Evolutionary conservation across 2,329 filamentous ascomycete genomes (phyloP), one percentile per base, ranked within the genome.

Genomic region (Anthostomella pinea): DNA sequence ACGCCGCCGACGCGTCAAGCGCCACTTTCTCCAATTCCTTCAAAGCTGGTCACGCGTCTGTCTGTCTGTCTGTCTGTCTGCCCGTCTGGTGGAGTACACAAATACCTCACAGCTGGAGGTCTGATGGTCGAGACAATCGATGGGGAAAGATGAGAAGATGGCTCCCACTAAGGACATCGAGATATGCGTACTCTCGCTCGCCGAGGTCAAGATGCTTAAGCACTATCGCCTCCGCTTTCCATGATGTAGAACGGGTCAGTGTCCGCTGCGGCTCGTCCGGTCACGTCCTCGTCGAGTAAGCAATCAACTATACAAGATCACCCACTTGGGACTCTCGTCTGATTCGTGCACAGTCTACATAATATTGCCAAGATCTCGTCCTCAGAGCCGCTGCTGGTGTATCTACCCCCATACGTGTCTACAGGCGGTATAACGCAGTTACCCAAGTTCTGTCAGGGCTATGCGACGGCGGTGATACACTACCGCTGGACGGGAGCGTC

Each of bases 391-490:
- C 53, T 83, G 26, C 54, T 80, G 10, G 58, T 83, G 26, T 73
- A 80, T 53, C 58, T 83, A 0, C 79, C 79, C 5, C 64, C 74
- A 0, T 67, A 65, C 6, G 35, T 10, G 6, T 41, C 59, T 33
- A 42, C 48, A 6, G 41, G 51, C 3, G 37, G 45, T 4, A 47
- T 52, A 10, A 43, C 48, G 9, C 39, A 59, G 20, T 46, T 73
- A 16, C 68, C 72, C 18, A 47, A 45, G 8, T 73, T 71, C 39
- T 58, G 70, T 20, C 60, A 54, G 9, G 57, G 56, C 10, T 64
- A 63, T 22, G 68, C 76, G 2, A 66, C 75, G 1, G 76, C 70
- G 5, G 68, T 69, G 37, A 75, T 83, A 52, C 74, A 79, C 52
- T 83, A 82, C 54, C 68, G 78, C 11, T 83, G 79, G 79, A 54